Conservation (phyloP, 2,329 filamentous ascomycete genomes). For the Trichoderma koningii region DNA sequence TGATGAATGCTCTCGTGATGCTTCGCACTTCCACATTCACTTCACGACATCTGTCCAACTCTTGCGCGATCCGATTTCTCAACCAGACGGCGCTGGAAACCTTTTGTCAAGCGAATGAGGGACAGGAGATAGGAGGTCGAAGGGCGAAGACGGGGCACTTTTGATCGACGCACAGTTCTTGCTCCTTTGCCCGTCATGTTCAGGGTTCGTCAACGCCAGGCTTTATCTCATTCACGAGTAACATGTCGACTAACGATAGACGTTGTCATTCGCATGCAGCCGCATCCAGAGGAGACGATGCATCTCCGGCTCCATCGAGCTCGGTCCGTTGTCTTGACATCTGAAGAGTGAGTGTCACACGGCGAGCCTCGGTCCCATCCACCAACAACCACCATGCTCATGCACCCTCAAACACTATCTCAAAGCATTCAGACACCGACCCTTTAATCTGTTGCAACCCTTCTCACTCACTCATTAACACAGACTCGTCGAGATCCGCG, state of each 20-base stretch:
- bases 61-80: neutral
- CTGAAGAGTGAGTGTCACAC: constrained; percentile 64
- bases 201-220: constrained; percentile 27
- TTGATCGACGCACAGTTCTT: neutral
- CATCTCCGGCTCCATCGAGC: constrained; percentile 81
- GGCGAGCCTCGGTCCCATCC: neutral
- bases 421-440: neutral
- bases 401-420: neutral
- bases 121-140: too few species aligned
- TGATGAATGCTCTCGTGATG: neutral
- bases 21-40: neutral
- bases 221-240: neutral
- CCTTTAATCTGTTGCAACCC: neutral
- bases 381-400: neutral
- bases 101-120: neutral
- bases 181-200: constrained; percentile 28
- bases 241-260: neutral
- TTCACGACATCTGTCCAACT: neutral
- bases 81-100: neutral
- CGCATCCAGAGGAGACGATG: constrained; percentile 71
- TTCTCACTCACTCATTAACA: too few species aligned
- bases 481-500: constrained; percentile 87
- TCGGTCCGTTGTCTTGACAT: constrained; percentile 77
- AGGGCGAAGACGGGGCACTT: too few species aligned
- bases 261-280: constrained; percentile 42